Base-by-base conservation (phyloP, 192 early-diverging fungal species). In the Geosiphon pyriformis region DNA sequence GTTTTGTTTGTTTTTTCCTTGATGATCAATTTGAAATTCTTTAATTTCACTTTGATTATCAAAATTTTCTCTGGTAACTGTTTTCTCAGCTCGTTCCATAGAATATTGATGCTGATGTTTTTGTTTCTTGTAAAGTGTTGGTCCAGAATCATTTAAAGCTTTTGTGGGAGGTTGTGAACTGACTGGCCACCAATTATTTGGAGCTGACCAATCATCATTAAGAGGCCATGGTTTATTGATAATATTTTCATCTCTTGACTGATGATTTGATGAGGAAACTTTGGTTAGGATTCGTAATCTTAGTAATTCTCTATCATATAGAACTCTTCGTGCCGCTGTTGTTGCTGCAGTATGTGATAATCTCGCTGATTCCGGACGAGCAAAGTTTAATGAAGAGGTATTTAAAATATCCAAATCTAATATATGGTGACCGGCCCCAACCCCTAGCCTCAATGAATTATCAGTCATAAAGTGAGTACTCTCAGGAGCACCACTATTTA, bases 381-480 rank as follows among this genome's bases (percentile, higher is more conserved):
- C 64, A 25, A 65, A 65, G 20, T 51, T 65, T n/a, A 65, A 20
- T 26, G 62, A 65, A 65, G 62, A 47, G 26, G n/a, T 35, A 53
- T 65, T 65, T 65, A 65, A 42, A 27, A 65, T 27, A 33, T 65
- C 64, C n/a, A 54, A 65, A 55, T 65, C 33, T 42, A 42, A 42
- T 42, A 42, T 10, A 42, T 42, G n/a, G n/a, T n/a, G n/a, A n/a
- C n/a, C n/a, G n/a, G n/a, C n/a, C n/a, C n/a, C n/a, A n/a, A n/a
- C n/a, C n/a, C n/a, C n/a, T n/a, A n/a, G n/a, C n/a, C n/a, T n/a
- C n/a, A n/a, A n/a, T n/a, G n/a, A n/a, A n/a, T n/a, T n/a, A n/a
- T n/a, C n/a, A n/a, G n/a, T n/a, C n/a, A n/a, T n/a, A n/a, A n/a
- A n/a, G n/a, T n/a, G n/a, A n/a, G n/a, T n/a, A n/a, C n/a, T n/a